Evolutionary conservation across 441 rosid genomes (phyloP), one percentile per base, ranked within the genome.

Genomic region (Erysimum cheiri): DNA sequence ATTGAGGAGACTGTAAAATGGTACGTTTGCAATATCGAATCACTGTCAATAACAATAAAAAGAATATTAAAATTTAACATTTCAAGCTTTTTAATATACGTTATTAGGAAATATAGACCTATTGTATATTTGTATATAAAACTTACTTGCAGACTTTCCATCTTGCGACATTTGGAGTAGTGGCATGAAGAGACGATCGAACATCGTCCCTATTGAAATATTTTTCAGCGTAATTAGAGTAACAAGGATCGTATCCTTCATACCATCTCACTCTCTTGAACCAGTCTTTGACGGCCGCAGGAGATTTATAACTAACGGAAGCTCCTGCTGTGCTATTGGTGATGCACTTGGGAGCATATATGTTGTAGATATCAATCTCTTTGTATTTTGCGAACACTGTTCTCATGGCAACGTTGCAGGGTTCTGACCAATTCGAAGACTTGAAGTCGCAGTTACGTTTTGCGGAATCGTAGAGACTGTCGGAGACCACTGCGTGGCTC

Each of bases 241-340:
- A 86, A 70, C 88, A 86, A 31, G 87, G 88, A 56, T 86, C 84
- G 14, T 75, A 84, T 6, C 87, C 91, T 71, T 80, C 91, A 6
- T 55, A 78, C 62, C 83, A 80, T 67, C 79, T 82, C 60, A 68
- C 31, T 67, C 80, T 80, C 48, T 80, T 78, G 53, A 57, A 46
- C 39, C 73, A 79, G 74, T 77, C 35, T 37, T 56, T 46, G 43
- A 31, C n/a, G n/a, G n/a, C 71, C 4, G 8, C 57, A 68, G 69
- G 74, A 63, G 70, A 36, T 39, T 67, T 46, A 35, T 44, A 1
- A 26, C 36, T 55, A 8, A 12, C 60, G 26, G 58, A 68, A 48
- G 64, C 60, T 75, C 55, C 60, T 63, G 71, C 7, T 48, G 77
- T 58, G 59, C 56, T 63, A 43, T 72, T 78, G 36, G 67, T 40